Evolutionary conservation across 805 yeast species (phyloP).

Genomic region (Cyberlindnera mycetangii): DNA sequence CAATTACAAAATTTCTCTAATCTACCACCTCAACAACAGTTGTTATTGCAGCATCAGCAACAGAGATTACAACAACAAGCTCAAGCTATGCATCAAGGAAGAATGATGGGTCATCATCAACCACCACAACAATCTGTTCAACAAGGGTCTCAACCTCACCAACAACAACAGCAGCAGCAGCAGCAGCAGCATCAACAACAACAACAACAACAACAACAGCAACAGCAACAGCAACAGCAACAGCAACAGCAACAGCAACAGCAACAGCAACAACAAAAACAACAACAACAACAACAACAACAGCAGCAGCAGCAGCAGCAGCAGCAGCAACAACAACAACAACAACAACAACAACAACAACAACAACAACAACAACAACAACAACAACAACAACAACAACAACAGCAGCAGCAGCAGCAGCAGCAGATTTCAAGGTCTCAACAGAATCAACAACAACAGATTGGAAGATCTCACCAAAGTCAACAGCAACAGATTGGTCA

Average conservation of each 20-base stretch:
- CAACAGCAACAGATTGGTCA: conserved; percentile 8
- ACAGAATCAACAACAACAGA: conserved; percentile 7
- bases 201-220: conserved; percentile 29
- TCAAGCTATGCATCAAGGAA: conserved; percentile 12
- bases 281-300: neutral
- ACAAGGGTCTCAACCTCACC: neutral
- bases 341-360: neutral
- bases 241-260: conserved; percentile 11
- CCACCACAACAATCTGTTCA: conserved; percentile 11
- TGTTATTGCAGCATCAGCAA: conserved; percentile 17
- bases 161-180: conserved; percentile 7
- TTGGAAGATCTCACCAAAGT: conserved; percentile 1
- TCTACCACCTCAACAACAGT: conserved; percentile 21
- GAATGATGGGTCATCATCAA: conserved; percentile 13
- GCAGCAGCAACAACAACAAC: conserved; percentile 3
- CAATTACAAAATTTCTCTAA: conserved; percentile 19
- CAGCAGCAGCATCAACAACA: conserved; percentile 18
- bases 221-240: conserved; percentile 15
- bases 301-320: neutral
- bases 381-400: conserved; percentile 9
- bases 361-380: conserved; percentile 4
- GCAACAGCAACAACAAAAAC: neutral
- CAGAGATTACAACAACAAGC: conserved; percentile 14
- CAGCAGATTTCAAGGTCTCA: conserved; percentile 4
- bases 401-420: conserved; percentile 7